These are phyloP conservation scores for Hericium rajendrae DNA, from an alignment of 768 basidiomycete genomes.

Conservation along the genomic window DNA sequence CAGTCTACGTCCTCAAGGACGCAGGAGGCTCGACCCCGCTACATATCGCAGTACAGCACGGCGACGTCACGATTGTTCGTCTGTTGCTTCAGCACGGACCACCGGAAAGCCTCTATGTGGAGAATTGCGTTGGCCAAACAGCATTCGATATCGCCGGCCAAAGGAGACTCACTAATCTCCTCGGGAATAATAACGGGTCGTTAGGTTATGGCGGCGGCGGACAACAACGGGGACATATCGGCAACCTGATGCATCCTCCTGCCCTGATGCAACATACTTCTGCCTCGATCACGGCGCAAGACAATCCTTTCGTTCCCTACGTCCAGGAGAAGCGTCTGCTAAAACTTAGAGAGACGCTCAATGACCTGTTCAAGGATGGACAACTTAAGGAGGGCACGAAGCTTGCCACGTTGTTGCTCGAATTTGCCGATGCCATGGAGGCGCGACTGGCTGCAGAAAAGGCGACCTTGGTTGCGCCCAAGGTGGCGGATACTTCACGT, in stretches of 20 bases:
- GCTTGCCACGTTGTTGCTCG: conserved; percentile 4
- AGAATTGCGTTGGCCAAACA: conserved; percentile 32
- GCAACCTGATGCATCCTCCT: no score
- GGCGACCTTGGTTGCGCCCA: neutral
- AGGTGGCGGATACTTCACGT: neutral
- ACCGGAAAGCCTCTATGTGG: conserved; percentile 30
- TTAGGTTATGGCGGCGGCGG: neutral
- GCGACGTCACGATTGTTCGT: conserved; percentile 27
- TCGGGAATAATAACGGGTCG: neutral
- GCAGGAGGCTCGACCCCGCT: conserved; percentile 42
- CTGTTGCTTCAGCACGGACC: conserved; percentile 31
- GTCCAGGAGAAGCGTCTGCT: conserved; percentile 6
- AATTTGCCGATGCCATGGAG: conserved; percentile 5
- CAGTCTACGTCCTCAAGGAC: conserved; percentile 31
- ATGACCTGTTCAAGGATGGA: conserved; percentile 6
- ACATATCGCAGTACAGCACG: conserved; percentile 33
- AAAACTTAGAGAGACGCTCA: conserved; percentile 7
- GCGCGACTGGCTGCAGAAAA: neutral
- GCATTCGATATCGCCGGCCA: conserved; percentile 19
- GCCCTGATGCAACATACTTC: neutral
- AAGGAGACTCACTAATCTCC: conserved; percentile 5
- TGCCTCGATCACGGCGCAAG: neutral
- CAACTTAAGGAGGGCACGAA: conserved; percentile 2
- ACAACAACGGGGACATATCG: no score
- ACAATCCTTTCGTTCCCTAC: conserved; percentile 3